Base-by-base conservation (phyloP, 495 filamentous ascomycete species). In the Penicillium turbatum region DNA sequence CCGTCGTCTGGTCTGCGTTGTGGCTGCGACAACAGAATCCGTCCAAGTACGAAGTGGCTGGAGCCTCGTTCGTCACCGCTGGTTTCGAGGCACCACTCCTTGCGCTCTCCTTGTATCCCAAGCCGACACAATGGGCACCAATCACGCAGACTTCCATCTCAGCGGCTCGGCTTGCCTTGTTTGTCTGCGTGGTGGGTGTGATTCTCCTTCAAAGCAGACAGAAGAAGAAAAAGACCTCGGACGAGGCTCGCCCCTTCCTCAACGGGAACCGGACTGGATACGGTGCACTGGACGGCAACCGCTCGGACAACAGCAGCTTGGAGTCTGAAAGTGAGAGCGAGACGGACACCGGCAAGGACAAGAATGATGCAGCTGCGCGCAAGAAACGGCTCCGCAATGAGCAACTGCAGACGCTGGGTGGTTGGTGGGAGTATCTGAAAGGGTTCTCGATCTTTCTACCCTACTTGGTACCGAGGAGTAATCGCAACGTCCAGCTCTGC, bases 381-480 rank as follows among this genome's bases (percentile, higher is more conserved):
- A 40, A 24, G 6, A 51, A 36, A 43, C 42, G 38, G 30, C 48
- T 51, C 12, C 49, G 39, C 49, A 35, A 51, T 29, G 49, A 36
- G 21, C 31, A 41, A 12, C 16, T 51, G 31, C 49, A 51, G 30
- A 35, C 49, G 8, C 19, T 42, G 8, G 30, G 39, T 1, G 49
- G 38, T 7, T 51, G 49, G 49, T 51, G 17, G 38, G 31, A 51
- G 10, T 51, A 51, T 34, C 12, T 51, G 29, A 51, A 43, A 24
- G 21, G 40, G 21, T 67, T 66, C 36, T 41, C 44, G 73, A 72
- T 86, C 32, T 84, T 89, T 65, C 73, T 86, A 39, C 83, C 82
- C 7, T 82, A 84, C 61, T 67, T 88, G 30, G 84, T 83, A 79
- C 85, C 86, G 1, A 68, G 79, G 31, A 80, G 81, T 42, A 73